A percentile compares a stretch with the other conserved stretches of the same genome.
These are phyloP conservation scores for Leccinum pachyderme DNA, from an alignment of 1,284 basidiomycete genomes.

Conservation along the genomic window DNA sequence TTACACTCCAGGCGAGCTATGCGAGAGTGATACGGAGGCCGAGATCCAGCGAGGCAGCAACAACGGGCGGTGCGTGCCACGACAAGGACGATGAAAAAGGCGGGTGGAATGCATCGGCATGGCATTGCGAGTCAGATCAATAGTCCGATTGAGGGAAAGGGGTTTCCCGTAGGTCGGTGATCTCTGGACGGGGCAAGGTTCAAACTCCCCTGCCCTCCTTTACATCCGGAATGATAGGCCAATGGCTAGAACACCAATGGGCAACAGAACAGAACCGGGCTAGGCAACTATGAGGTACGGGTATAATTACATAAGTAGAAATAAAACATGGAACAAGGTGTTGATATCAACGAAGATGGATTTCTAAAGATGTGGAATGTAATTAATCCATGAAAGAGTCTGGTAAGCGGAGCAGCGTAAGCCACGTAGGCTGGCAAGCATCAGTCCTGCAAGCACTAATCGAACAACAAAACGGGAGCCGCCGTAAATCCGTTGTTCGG, in stretches of 20 bases:
- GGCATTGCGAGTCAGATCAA: slow-evolving; percentile 79
- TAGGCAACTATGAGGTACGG: too few species aligned
- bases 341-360: not conserved
- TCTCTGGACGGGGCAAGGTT: not conserved
- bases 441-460: not conserved
- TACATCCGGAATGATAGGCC: not conserved
- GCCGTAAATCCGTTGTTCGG: too few species aligned
- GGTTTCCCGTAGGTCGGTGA: slow-evolving; percentile 36
- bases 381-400: not conserved
- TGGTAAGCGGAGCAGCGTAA: not conserved
- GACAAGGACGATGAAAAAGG: slow-evolving; percentile 12
- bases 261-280: too few species aligned
- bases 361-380: not conserved
- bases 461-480: not conserved
- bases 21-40: not conserved
- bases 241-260: too few species aligned
- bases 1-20: slow-evolving; percentile 8
- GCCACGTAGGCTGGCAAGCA: not conserved
- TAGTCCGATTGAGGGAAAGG: slow-evolving; percentile 60
- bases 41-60: slow-evolving; percentile 18
- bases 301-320: not conserved
- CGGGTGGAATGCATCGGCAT: slow-evolving; percentile 51
- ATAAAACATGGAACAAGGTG: not conserved
- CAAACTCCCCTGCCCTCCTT: not conserved
- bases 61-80: slow-evolving; percentile 30